Conservation (phyloP, 169 alveolate species). For the Perkinsus chesapeaki region DNA sequence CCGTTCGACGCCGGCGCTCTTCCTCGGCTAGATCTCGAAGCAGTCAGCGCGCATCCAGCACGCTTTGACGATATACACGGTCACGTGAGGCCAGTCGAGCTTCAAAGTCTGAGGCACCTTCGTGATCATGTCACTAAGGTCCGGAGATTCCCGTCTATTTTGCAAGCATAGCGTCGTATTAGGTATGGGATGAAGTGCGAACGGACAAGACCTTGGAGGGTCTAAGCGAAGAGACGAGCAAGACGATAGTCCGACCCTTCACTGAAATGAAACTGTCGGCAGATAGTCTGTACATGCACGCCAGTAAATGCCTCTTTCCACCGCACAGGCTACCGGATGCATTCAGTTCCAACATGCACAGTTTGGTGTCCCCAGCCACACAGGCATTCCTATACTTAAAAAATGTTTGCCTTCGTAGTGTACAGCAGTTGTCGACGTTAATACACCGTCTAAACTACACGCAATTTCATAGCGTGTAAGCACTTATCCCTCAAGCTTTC, state of each 20-base stretch:
- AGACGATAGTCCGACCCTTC: not conserved
- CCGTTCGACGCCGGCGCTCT: not conserved
- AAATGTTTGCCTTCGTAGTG: not conserved
- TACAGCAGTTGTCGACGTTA: no score
- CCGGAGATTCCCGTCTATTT: not conserved
- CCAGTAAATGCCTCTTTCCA: not conserved
- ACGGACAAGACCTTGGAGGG: not conserved
- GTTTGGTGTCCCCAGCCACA: not conserved
- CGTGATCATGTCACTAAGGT: not conserved
- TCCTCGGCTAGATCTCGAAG: not conserved
- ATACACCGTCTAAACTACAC: no score
- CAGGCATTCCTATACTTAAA: not conserved
- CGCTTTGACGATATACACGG: not conserved
- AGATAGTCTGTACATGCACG: not conserved
- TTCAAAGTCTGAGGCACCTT: not conserved
- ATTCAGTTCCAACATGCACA: not conserved
- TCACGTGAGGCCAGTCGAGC: not conserved
- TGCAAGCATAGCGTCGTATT: not conserved
- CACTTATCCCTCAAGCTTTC: no score
- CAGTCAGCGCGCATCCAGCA: not conserved
- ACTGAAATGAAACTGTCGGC: not conserved
- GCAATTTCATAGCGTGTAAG: no score
- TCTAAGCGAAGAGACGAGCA: not conserved
- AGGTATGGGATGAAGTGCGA: not conserved
- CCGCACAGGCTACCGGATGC: not conserved